These are phyloP conservation scores for Euphorbia celastroides DNA, from an alignment of 441 rosid genomes.

Conservation along the genomic window DNA sequence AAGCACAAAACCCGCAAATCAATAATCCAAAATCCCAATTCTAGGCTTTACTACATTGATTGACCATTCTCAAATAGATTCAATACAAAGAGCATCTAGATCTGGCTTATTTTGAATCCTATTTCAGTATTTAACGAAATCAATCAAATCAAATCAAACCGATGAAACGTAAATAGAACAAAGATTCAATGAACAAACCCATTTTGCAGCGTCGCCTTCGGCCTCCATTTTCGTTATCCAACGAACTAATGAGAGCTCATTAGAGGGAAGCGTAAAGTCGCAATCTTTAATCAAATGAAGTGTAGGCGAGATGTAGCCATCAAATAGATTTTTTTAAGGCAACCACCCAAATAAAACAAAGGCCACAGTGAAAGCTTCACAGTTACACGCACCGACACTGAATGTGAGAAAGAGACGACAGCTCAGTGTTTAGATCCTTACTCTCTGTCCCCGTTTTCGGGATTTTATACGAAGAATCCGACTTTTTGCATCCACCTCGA, in stretches of 20 bases:
- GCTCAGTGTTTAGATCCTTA: slow-evolving; percentile 14
- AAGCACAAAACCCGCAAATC: slow-evolving; percentile 7
- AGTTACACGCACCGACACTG: slow-evolving; percentile 20
- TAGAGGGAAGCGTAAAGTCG: neutral
- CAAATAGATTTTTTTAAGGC: slow-evolving; percentile 4
- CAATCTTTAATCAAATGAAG: neutral
- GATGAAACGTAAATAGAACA: neutral
- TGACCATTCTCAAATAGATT: neutral
- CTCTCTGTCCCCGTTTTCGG: slow-evolving; percentile 8
- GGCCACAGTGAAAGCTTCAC: slow-evolving; percentile 7
- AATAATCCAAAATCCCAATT: neutral
- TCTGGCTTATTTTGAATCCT: slow-evolving; percentile 12
- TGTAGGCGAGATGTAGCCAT: slow-evolving; percentile 9
- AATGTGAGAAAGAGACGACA: neutral
- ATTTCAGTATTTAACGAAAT: neutral
- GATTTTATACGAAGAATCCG: no score
- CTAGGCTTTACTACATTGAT: neutral
- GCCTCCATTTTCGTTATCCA: slow-evolving; percentile 14
- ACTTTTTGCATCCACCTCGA: no score
- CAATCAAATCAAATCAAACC: neutral
- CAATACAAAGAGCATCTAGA: neutral
- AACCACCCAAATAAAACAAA: slow-evolving; percentile 2
- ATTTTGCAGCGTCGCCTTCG: slow-evolving; percentile 17
- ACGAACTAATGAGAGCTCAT: slow-evolving; percentile 2
- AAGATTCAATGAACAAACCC: slow-evolving; percentile 16